Evolutionary conservation across 129 eudicot species (phyloP).

Genomic region (Artemisia annua): DNA sequence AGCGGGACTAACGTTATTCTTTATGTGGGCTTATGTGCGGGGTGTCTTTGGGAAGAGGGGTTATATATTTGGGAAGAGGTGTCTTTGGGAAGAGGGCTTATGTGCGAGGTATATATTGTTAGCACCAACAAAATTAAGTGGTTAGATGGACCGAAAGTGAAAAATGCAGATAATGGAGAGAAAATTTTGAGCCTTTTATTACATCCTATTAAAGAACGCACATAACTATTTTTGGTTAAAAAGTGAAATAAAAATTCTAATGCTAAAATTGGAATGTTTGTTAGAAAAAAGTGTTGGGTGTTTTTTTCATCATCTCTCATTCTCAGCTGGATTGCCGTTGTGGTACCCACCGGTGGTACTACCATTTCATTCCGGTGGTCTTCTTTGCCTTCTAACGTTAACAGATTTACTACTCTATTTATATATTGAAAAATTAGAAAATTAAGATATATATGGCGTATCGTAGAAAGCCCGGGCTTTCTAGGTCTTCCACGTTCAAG

Average conservation of each 20-base stretch:
- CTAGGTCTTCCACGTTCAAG: slow-evolving; percentile 60
- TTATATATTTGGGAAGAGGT: no score
- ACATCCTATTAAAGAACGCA: neutral
- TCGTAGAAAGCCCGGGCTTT: slow-evolving; percentile 57
- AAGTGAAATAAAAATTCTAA: neutral
- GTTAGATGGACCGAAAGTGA: neutral
- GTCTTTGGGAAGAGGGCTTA: no score
- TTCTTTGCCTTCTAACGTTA: slow-evolving; percentile 9
- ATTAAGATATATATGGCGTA: slow-evolving; percentile 49
- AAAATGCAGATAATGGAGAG: neutral
- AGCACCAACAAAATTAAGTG: no score
- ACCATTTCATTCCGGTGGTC: no score
- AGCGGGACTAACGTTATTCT: no score
- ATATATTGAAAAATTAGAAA: neutral
- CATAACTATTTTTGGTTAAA: neutral
- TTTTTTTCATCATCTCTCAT: slow-evolving; percentile 19
- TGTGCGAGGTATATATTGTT: no score
- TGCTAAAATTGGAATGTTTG: slow-evolving; percentile 21
- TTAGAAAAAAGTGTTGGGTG: slow-evolving; percentile 23
- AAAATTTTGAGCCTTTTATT: no score
- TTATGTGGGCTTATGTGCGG: no score
- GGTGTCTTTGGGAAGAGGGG: no score
- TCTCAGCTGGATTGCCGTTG: slow-evolving; percentile 23
- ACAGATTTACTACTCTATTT: neutral
- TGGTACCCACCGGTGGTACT: slow-evolving; percentile 36